Percentiles rank a stretch among this genome's conserved stretches.
These are phyloP conservation scores for Gnomoniopsis sp. DNA, from an alignment of 2,329 filamentous ascomycete genomes.

Conservation along the genomic window DNA sequence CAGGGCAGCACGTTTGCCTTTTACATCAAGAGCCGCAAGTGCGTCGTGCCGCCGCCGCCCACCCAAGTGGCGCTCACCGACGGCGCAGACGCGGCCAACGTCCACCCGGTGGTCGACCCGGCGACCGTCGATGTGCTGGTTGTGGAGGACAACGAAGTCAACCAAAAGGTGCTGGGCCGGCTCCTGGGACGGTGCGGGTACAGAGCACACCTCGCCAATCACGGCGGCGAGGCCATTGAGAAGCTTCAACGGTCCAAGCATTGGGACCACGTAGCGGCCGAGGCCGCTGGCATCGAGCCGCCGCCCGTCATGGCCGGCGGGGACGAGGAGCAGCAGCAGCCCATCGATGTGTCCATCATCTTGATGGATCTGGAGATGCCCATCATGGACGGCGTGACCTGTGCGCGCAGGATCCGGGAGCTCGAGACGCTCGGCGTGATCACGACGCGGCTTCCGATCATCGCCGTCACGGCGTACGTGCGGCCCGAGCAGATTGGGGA, in stretches of 20 bases:
- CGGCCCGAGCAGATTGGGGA: slow-evolving; percentile 69
- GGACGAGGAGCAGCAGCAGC: slow-evolving; percentile 26
- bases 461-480: slow-evolving; percentile 81
- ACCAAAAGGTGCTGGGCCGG: slow-evolving; percentile 61
- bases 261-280: slow-evolving; percentile 35
- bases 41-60: slow-evolving; percentile 19
- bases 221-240: slow-evolving; percentile 55
- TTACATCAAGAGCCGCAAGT: slow-evolving; percentile 66
- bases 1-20: slow-evolving; percentile 74
- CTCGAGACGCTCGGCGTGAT: slow-evolving; percentile 62
- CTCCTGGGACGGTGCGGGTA: slow-evolving; percentile 60
- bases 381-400: slow-evolving; percentile 77
- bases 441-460: slow-evolving; percentile 67
- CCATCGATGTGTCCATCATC: slow-evolving; percentile 61
- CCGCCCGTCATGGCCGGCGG: slow-evolving; percentile 33
- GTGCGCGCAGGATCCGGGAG: slow-evolving; percentile 65
- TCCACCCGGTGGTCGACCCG: slow-evolving; percentile 25
- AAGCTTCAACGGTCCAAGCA: slow-evolving; percentile 53
- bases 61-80: slow-evolving; percentile 30
- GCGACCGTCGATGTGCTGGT: slow-evolving; percentile 56
- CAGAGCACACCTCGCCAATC: slow-evolving; percentile 60
- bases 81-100: background rate
- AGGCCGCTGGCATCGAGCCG: slow-evolving; percentile 4
- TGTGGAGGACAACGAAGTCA: slow-evolving; percentile 67
- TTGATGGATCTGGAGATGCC: slow-evolving; percentile 82